These are phyloP conservation scores for Priceomyces fermenticarens DNA, from an alignment of 805 yeast species.

Conservation along the genomic window DNA sequence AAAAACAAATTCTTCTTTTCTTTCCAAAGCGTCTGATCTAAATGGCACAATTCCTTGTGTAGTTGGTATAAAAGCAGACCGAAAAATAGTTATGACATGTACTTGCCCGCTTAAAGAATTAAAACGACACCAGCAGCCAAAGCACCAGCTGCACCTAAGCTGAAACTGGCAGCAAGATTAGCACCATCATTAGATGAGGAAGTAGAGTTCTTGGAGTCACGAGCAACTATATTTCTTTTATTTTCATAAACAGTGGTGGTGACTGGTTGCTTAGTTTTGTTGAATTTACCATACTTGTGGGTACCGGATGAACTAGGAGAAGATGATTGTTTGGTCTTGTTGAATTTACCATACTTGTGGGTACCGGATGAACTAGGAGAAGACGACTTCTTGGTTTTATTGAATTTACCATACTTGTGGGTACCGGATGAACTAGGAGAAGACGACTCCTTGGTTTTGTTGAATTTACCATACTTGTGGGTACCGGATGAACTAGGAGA, in stretches of 20 bases:
- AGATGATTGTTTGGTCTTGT: conserved; percentile 32
- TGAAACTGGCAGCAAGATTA: conserved; percentile 14
- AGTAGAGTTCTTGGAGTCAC: conserved; percentile 6
- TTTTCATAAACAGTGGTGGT: conserved; percentile 26
- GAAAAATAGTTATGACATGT: not conserved
- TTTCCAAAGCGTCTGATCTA: no score
- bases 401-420: conserved; percentile 55
- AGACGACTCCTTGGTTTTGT: conserved; percentile 26
- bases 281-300: conserved; percentile 32
- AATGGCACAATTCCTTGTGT: no score
- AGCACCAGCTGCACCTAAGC: conserved; percentile 39
- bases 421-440: conserved; percentile 29
- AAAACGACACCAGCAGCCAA: conserved; percentile 50
- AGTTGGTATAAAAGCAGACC: no score
- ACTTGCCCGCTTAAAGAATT: conserved; percentile 28
- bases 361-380: conserved; percentile 16
- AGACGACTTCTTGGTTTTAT: conserved; percentile 36
- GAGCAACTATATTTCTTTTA: not conserved
- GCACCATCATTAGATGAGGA: conserved; percentile 24
- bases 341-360: conserved; percentile 29
- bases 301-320: conserved; percentile 31
- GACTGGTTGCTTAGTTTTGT: conserved; percentile 32
- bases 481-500: conserved; percentile 17
- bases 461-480: conserved; percentile 29
- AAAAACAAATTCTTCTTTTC: no score